These are phyloP conservation scores for Gentiana macrophylla DNA, from an alignment of 257 asterid genomes.

Conservation along the genomic window DNA sequence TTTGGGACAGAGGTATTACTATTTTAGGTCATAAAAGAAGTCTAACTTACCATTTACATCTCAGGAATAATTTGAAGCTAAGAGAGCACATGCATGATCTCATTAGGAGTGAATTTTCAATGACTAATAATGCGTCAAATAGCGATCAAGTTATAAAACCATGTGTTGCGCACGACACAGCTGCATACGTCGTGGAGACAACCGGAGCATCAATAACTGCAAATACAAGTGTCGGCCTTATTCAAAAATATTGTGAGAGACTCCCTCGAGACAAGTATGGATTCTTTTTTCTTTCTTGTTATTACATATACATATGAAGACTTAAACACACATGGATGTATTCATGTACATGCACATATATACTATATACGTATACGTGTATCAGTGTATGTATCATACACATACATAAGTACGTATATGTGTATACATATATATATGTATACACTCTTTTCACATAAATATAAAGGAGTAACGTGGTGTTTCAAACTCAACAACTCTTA, in stretches of 20 bases:
- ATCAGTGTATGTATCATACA: no score
- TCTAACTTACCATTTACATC: conserved; percentile 13
- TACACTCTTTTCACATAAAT: no score
- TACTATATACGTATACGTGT: no score
- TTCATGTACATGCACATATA: no score
- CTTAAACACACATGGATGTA: no score
- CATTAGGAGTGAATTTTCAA: conserved; percentile 41
- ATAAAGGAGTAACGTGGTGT: no score
- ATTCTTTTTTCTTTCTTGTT: conserved; percentile 8
- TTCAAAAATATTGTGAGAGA: conserved; percentile 54
- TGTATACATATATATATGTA: no score
- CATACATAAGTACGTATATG: not conserved
- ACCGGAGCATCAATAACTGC: conserved; percentile 67
- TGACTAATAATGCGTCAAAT: conserved; percentile 29
- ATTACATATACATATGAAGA: no score
- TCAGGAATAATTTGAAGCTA: conserved; percentile 68
- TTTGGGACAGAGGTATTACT: not conserved
- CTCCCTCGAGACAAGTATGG: conserved; percentile 55
- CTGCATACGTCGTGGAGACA: conserved; percentile 41
- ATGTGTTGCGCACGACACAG: conserved; percentile 23
- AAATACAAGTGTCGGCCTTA: conserved; percentile 57
- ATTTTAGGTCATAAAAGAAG: not conserved
- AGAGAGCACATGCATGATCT: conserved; percentile 40
- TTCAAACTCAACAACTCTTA: no score
- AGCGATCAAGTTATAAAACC: conserved; percentile 28